Evolutionary conservation across 2,329 filamentous ascomycete species (phyloP), one percentile per base, ranked within the genome.

Genomic region (Phialophora tarda): DNA sequence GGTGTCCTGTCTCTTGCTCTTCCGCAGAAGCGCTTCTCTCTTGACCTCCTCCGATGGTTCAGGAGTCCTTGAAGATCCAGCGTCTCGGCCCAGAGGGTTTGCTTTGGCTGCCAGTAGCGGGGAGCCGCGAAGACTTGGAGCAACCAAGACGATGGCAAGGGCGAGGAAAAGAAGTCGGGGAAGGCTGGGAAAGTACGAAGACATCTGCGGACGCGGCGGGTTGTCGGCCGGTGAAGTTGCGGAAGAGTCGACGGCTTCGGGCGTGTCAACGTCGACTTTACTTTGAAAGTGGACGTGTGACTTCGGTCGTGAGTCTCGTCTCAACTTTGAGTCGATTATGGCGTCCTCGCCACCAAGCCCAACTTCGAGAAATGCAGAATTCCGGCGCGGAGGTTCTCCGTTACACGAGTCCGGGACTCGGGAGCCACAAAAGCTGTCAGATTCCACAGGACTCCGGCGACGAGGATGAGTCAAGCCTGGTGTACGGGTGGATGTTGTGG

Each of bases 1-100:
- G 69, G 81, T 86, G 66, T 82, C 64, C 32, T 73, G 66, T 56
- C 73, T 68, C 51, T 68, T 71, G 57, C 50, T 23, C n/a, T 69
- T 60, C 30, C 50, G 50, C 34, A 64, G 62, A 21, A 65, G 57
- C 3, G 55, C 26, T 24, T 44, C 34, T 30, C 63, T 60, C 32
- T 59, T 65, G 11, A 30, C 26, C 4, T 47, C 17, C 8, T 17
- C 12, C 11, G n/a, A 28, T 12, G 24, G 14, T 21, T 24, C 59
- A 12, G 17, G 32, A 11, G 59, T 47, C 55, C 17, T 26, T 12
- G 53, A 26, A 12, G 61, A 34, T 38, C 60, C 67, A 55, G 53
- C 55, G 57, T 38, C 62, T 57, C 59, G 47, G 21, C 55, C 48
- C 17, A 71, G 59, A 14, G 69, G 68, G 56, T 69, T 68, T 23